Conservation (phyloP, 495 filamentous ascomycete genomes). For the Lasiosphaeria ovina region DNA sequence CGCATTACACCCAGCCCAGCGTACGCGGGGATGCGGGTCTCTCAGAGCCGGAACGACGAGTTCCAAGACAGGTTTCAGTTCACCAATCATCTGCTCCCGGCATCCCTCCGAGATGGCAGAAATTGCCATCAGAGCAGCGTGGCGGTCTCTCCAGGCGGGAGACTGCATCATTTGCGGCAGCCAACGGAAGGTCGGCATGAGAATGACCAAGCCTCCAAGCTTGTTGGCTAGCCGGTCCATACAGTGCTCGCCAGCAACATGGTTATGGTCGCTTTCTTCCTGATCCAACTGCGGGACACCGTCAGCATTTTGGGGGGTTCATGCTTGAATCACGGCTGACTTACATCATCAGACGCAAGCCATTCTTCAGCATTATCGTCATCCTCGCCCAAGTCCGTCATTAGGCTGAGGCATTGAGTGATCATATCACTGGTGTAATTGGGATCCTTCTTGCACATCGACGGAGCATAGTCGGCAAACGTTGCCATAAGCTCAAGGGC, state of each 20-base stretch:
- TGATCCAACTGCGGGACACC: slow-evolving; percentile 63
- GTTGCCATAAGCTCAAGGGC: slow-evolving; percentile 96
- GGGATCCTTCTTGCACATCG: slow-evolving; percentile 90
- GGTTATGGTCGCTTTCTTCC: slow-evolving; percentile 95
- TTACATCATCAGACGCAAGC: slow-evolving; percentile 87
- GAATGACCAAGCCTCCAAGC: slow-evolving; percentile 80
- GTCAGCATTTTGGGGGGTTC: slow-evolving; percentile 5
- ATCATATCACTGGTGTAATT: slow-evolving; percentile 95
- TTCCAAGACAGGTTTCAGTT: slow-evolving; percentile 89
- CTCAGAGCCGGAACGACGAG: slow-evolving; percentile 90
- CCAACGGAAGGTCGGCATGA: slow-evolving; percentile 95
- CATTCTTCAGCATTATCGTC: slow-evolving; percentile 95
- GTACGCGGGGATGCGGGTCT: slow-evolving; percentile 88
- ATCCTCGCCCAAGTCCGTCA: slow-evolving; percentile 97
- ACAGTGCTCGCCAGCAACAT: slow-evolving; percentile 96
- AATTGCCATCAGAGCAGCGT: slow-evolving; percentile 98
- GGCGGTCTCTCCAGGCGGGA: slow-evolving; percentile 89
- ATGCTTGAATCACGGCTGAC: slow-evolving; percentile 25
- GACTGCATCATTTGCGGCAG: slow-evolving; percentile 97
- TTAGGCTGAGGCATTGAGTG: slow-evolving; percentile 94
- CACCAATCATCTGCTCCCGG: slow-evolving; percentile 90
- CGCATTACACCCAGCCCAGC: slow-evolving; percentile 99
- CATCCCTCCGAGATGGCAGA: slow-evolving; percentile 99
- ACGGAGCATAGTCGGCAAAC: slow-evolving; percentile 90
- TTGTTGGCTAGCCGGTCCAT: slow-evolving; percentile 99